Base-by-base conservation (phyloP, 306 rosid species). In the Pyrus betulifolia region DNA sequence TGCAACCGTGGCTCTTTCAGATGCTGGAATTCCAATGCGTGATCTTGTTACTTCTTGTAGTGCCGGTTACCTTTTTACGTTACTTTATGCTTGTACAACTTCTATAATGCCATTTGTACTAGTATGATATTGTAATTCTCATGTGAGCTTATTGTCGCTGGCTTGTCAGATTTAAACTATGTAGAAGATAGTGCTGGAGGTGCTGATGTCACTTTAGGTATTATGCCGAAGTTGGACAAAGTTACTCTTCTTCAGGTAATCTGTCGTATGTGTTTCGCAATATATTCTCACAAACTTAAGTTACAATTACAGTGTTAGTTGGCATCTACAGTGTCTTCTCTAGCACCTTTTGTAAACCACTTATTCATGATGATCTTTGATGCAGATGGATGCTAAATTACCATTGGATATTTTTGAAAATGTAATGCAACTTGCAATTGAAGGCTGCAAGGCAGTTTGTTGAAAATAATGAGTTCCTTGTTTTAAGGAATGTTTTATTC, bases 161-260 rank as follows among this genome's bases (percentile, higher is more conserved):
- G 57, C 28, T 80, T 75, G 70, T 54, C 87, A 91, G 96, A 94
- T 85, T 87, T 94, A 88, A 94, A 91, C 80, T 91, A 94, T 70
- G 90, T 87, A 15, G 98, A 94, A 84, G 97, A 94, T 74, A 94
- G 98, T 88, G 97, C 97, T 73, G 96, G 98, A 64, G 98, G 97
- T 65, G 86, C 98, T 81, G 96, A 94, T 89, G 96, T 94, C 79
- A 91, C 96, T 23, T 83, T 91, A 11, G 98, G 97, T 65, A 82
- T 87, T 84, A 86, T 94, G 55, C 96, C 94, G 9, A 90, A 91
- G 88, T 69, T 89, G 82, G 97, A 94, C 74, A 91, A 88, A 88
- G 91, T 94, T 69, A 90, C 97, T 62, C 91, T 94, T 75, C 93
- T 94, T 69, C 96, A 94, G 97, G 97, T 89, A 76, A 38, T 67